These are phyloP conservation scores for Solanum bulbocastanum DNA, from an alignment of 257 asterid species.

Conservation along the genomic window DNA sequence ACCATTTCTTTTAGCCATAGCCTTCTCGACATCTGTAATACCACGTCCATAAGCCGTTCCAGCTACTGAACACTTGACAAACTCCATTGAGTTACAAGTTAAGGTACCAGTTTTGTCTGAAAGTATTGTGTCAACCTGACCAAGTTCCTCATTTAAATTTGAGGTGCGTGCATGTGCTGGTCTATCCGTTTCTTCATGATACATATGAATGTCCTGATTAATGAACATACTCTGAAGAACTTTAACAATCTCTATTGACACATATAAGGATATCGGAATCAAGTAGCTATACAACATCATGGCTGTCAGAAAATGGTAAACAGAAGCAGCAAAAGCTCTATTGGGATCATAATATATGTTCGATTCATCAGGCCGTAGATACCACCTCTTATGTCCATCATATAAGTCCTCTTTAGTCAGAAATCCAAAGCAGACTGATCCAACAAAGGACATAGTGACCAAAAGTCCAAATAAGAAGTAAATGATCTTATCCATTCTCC, in stretches of 20 bases:
- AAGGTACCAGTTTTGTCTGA: constrained; percentile 92
- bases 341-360: constrained; percentile 57
- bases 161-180: constrained; percentile 94
- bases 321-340: constrained; percentile 59
- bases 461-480: constrained; percentile 62
- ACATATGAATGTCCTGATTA: constrained; percentile 69
- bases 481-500: constrained; percentile 73
- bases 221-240: constrained; percentile 86
- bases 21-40: constrained; percentile 72
- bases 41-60: constrained; percentile 85
- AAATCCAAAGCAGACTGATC: constrained; percentile 73
- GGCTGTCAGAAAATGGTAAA: constrained; percentile 68
- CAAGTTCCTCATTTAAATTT: constrained; percentile 82
- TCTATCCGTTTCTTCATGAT: constrained; percentile 73
- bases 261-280: constrained; percentile 81
- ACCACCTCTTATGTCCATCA: constrained; percentile 67
- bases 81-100: constrained; percentile 94
- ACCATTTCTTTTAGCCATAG: constrained; percentile 72
- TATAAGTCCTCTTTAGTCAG: constrained; percentile 46
- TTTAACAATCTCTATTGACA: constrained; percentile 80
- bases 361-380: constrained; percentile 44
- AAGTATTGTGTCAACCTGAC: constrained; percentile 82
- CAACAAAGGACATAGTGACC: constrained; percentile 45
- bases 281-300: constrained; percentile 66
- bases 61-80: constrained; percentile 78